Evolutionary conservation across 2,329 filamentous ascomycete species (phyloP).

Genomic region (Lasiodiplodia hormozganensis): DNA sequence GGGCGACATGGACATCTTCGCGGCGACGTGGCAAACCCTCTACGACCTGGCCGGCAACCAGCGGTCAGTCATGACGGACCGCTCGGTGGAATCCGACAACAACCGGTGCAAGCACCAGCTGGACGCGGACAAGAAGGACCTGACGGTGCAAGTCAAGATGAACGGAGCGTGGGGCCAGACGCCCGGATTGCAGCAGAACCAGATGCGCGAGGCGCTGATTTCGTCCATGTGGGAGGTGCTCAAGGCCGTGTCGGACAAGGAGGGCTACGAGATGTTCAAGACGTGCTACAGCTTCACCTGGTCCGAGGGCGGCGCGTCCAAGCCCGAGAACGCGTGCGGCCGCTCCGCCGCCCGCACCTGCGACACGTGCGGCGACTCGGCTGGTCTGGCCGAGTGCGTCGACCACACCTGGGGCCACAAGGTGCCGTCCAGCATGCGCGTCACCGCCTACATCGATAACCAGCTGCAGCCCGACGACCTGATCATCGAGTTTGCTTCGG

Average conservation of each 20-base stretch:
- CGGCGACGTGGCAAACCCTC: background rate
- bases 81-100: background rate
- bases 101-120: slow-evolving; percentile 4
- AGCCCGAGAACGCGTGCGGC: slow-evolving; percentile 1
- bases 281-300: background rate
- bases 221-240: slow-evolving; percentile 14
- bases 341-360: background rate
- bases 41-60: slow-evolving; percentile 12
- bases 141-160: slow-evolving; percentile 1
- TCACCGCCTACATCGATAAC: slow-evolving; percentile 6
- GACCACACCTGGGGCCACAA: background rate
- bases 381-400: background rate
- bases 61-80: slow-evolving; percentile 12
- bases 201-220: slow-evolving; percentile 19
- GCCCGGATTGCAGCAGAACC: background rate
- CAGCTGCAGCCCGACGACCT: slow-evolving; percentile 7
- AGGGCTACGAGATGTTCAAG: background rate
- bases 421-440: background rate
- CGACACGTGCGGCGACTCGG: background rate
- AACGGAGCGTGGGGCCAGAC: slow-evolving; percentile 21
- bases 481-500: background rate
- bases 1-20: slow-evolving; percentile 10
- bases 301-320: background rate
- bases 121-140: background rate
- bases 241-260: background rate